phyloP scores from a whole-genome alignment of 768 basidiomycete genomes.

The Paxillus rubicundulus region DNA sequence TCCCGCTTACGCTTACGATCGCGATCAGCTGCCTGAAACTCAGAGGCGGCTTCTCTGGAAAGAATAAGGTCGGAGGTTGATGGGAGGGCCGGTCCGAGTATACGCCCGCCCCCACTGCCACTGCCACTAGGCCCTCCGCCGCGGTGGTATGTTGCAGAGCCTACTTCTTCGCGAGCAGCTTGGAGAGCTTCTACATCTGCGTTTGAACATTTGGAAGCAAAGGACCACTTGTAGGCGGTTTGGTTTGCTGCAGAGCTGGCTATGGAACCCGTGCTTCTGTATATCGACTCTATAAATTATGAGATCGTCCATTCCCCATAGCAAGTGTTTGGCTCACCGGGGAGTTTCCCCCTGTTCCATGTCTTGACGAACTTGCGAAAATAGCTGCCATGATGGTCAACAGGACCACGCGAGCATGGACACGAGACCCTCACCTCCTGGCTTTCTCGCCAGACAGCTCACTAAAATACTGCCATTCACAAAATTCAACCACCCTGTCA shows the following conservation, averaged over 20 bases:
- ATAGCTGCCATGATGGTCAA: constrained; percentile 51
- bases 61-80: constrained; percentile 66
- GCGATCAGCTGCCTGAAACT: constrained; percentile 51
- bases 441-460: constrained; percentile 81
- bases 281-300: constrained; percentile 45
- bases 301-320: background rate
- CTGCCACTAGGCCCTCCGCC: constrained; percentile 26
- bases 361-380: constrained; percentile 93
- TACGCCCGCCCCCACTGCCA: constrained; percentile 35
- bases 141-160: constrained; percentile 39
- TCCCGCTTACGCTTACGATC: constrained; percentile 65
- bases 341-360: constrained; percentile 79
- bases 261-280: constrained; percentile 59
- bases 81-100: constrained; percentile 69
- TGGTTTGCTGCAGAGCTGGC: constrained; percentile 58
- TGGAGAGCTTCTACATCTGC: constrained; percentile 59
- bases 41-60: constrained; percentile 59
- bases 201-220: constrained; percentile 64
- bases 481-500: constrained; percentile 1
- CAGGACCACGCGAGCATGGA: constrained; percentile 26
- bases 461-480: constrained; percentile 70
- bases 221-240: constrained; percentile 88
- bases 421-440: constrained; percentile 51
- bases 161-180: constrained; percentile 57
- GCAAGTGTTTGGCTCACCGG: constrained; percentile 40